Conservation (phyloP, 2,329 filamentous ascomycete species). For the Cercospora brassicicola region DNA sequence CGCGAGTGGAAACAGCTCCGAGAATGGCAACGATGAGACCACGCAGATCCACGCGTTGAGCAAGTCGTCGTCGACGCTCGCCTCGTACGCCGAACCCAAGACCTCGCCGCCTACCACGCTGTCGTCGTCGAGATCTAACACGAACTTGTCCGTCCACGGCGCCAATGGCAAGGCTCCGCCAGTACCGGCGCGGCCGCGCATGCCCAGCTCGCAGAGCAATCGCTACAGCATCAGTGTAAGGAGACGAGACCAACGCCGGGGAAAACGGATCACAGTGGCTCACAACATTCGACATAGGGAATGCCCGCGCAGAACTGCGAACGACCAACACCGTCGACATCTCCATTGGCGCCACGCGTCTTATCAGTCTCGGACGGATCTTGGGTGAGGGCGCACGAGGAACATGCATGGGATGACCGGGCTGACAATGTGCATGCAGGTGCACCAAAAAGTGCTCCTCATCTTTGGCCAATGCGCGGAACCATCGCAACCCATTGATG, state of each 20-base stretch:
- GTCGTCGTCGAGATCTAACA: constrained; percentile 58
- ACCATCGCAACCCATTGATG: constrained; percentile 69
- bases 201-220: constrained; percentile 45
- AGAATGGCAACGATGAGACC: constrained; percentile 18
- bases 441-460: constrained; percentile 85
- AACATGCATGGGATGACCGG: not conserved
- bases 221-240: constrained; percentile 58
- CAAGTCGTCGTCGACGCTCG: constrained; percentile 62
- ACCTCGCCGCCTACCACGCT: constrained; percentile 73
- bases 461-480: constrained; percentile 81
- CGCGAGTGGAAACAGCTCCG: constrained; percentile 47
- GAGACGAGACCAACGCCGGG: not conserved
- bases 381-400: constrained; percentile 62
- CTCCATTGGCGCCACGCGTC: constrained; percentile 77
- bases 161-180: constrained; percentile 50
- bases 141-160: constrained; percentile 57
- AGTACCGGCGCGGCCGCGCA: constrained; percentile 37
- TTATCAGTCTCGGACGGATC: constrained; percentile 76
- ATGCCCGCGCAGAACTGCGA: constrained; percentile 31
- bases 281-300: constrained; percentile 16
- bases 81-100: constrained; percentile 60
- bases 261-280: not conserved
- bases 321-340: constrained; percentile 50
- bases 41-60: constrained; percentile 40
- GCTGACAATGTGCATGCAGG: constrained; percentile 53